Base-by-base conservation (phyloP, 805 yeast genomes). In the Yarrowia sp. region DNA sequence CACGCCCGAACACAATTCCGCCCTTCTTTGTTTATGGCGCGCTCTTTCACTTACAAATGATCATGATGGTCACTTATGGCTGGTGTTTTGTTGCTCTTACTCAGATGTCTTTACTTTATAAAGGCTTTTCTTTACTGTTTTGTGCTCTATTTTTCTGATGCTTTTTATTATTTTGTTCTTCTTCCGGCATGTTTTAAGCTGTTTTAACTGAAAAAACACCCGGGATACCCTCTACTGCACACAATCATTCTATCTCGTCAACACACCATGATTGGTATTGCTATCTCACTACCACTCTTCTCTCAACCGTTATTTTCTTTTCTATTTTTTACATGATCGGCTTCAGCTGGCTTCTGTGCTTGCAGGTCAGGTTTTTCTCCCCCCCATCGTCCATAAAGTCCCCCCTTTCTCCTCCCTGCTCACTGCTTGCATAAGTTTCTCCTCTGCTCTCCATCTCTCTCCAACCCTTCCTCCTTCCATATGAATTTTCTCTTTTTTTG, bases 11-110 rank as follows among this genome's bases (percentile, higher is more conserved):
- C 47, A 8, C 47, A 6, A 6, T 6, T 12, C 10, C 38, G 8
- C 38, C 10, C 13, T 36, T 36, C 38, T 36, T 36, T 36, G 38
- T 43, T 19, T 43, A 7, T 43, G 24, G 10, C 17, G 44, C 44
- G 4, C 9, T 17, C 9, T 9, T 2, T 24, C 30, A 24, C 30
- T 24, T 24, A 2, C 30, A 24, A 24, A 24, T 5, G 30, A 24
- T 24, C 30, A 24, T 24, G 30, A 7, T 24, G 6, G 30, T 24
- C 30, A 24, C 2, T 36, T 19, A 17, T 52, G 42, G 58, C 43
- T 52, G 40, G 13, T 19, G 36, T 14, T 17, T n/a, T 52, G 34
- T 52, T 52, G 58, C 34, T 38, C 58, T 52, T 38, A 52, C 58
- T 17, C 58, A 52, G 58, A 36, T 19, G 58, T 52, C 58, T 52